These are phyloP conservation scores for Cenchrus americanus DNA, from an alignment of 176 grass and related monocot species.

Conservation along the genomic window DNA sequence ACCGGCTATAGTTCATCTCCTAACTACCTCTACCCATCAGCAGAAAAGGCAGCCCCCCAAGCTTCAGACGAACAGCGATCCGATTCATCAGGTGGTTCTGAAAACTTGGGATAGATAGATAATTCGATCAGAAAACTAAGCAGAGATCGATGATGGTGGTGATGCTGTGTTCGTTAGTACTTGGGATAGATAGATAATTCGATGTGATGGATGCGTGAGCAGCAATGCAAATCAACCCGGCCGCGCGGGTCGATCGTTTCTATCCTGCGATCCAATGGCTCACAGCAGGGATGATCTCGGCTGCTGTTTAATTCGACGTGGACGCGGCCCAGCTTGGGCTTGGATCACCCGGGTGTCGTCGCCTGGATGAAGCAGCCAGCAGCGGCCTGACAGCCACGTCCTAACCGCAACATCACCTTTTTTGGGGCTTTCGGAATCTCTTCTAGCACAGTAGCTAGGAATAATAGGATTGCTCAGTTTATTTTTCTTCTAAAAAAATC, in stretches of 20 bases:
- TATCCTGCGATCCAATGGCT: not conserved
- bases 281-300: not conserved
- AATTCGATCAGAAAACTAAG: no score
- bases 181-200: no score
- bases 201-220: slow-evolving; percentile 11
- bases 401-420: slow-evolving; percentile 20
- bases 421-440: not conserved
- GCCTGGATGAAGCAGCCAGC: slow-evolving; percentile 20
- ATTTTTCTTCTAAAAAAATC: no score
- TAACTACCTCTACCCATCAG: not conserved
- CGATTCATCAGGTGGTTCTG: not conserved
- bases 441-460: not conserved
- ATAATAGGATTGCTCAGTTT: not conserved
- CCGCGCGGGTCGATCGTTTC: not conserved
- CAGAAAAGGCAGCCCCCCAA: no score
- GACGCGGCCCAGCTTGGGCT: slow-evolving; percentile 13
- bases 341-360: slow-evolving; percentile 42
- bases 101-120: no score
- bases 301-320: slow-evolving; percentile 11
- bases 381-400: slow-evolving; percentile 15
- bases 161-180: no score
- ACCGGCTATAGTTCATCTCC: slow-evolving; percentile 33
- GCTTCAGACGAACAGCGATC: no score
- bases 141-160: no score
- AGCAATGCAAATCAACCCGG: not conserved